Conservation (phyloP, 2,329 filamentous ascomycete genomes). For the Ascochyta lentis region DNA sequence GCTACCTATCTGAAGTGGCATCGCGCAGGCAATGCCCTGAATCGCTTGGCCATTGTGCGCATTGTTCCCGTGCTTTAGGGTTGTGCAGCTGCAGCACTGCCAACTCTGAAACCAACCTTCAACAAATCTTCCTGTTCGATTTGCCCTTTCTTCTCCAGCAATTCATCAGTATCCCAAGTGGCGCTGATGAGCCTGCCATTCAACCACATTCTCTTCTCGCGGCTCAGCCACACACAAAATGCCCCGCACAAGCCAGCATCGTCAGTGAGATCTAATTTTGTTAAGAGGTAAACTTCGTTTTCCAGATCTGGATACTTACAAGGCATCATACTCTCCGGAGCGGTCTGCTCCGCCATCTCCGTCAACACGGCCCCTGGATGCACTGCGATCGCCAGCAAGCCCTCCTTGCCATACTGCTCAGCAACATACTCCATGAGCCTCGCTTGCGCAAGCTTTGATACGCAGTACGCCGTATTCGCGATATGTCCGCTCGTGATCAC, state of each 20-base stretch:
- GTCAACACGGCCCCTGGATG: constrained; percentile 43
- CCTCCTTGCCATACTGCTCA: constrained; percentile 34
- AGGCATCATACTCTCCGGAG: constrained; percentile 34
- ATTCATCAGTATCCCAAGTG: constrained; percentile 41
- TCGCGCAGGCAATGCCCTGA: not conserved
- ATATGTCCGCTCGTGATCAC: constrained; percentile 49
- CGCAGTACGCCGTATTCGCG: constrained; percentile 47
- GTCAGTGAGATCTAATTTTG: constrained; percentile 33
- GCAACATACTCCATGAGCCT: constrained; percentile 35
- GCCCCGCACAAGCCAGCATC: constrained; percentile 39
- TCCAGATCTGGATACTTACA: constrained; percentile 24
- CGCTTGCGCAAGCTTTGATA: constrained; percentile 40
- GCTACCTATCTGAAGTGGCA: not conserved
- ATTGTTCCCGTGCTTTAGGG: not conserved
- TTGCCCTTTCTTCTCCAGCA: constrained; percentile 26
- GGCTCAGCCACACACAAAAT: constrained; percentile 43
- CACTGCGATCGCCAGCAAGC: constrained; percentile 33
- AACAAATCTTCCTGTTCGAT: constrained; percentile 37
- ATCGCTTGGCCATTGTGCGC: not conserved
- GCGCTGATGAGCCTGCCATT: constrained; percentile 38
- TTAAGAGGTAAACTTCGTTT: not conserved
- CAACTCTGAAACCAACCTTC: constrained; percentile 36
- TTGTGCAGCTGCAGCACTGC: constrained; percentile 3
- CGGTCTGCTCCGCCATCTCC: constrained; percentile 34
- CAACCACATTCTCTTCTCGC: constrained; percentile 41